A percentile compares a stretch with the other conserved stretches of the same genome.
Conservation (phyloP, 306 rosid species). For the Citrullus amarus region DNA sequence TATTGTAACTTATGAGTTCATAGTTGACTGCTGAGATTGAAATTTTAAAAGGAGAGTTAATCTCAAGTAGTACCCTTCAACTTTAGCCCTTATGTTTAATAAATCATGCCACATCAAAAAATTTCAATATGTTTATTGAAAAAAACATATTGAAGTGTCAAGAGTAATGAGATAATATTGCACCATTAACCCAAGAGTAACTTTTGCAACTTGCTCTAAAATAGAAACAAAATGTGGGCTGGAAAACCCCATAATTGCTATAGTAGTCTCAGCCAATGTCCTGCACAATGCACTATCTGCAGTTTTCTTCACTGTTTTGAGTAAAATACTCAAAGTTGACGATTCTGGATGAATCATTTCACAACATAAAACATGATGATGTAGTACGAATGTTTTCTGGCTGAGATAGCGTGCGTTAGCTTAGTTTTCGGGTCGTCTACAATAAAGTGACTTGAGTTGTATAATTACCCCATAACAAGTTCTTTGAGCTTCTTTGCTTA, state of each 20-base stretch:
- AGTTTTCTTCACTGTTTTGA: not conserved
- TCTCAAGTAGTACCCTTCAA: not conserved
- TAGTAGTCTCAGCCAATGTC: not conserved
- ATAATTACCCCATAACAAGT: not conserved
- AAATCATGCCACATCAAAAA: not conserved
- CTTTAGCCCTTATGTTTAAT: not conserved
- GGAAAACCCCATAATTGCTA: not conserved
- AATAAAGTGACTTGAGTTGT: not conserved
- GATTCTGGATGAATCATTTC: not conserved
- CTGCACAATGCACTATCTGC: not conserved
- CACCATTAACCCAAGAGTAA: not conserved
- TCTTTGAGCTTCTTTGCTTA: not conserved
- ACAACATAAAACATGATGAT: not conserved
- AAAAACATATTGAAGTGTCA: not conserved
- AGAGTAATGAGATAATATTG: not conserved
- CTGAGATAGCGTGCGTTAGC: not conserved
- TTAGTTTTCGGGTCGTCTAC: not conserved
- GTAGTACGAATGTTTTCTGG: not conserved
- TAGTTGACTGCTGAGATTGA: not conserved
- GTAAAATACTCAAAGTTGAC: not conserved
- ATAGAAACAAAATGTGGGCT: not conserved
- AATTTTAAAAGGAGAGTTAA: not conserved
- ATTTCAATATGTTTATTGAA: not conserved
- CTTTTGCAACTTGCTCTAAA: not conserved
- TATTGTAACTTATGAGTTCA: not conserved